phyloP scores from a whole-genome alignment of 164 flowering plant genomes.

The Magnolia kwangsiensis region DNA sequence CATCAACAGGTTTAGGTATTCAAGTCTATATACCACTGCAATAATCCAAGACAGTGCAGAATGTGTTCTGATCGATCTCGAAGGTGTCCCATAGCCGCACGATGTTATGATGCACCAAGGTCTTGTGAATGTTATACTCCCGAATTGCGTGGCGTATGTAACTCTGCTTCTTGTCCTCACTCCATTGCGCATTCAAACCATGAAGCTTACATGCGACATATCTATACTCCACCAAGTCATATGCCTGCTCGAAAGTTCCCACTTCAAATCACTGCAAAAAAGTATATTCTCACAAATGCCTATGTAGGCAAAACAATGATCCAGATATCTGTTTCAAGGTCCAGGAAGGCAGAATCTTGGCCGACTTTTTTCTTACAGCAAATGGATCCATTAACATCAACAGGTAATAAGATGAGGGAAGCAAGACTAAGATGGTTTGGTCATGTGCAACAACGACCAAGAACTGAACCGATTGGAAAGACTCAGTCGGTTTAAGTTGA shows the following conservation, averaged over 20 bases:
- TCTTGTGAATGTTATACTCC: conserved; percentile 95
- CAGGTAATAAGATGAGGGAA: no score
- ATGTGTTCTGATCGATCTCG: conserved; percentile 93
- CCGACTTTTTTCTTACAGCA: background rate
- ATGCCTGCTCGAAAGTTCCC: conserved; percentile 80
- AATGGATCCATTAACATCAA: background rate
- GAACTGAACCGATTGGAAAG: no score
- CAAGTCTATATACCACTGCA: conserved; percentile 67
- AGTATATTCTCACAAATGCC: conserved; percentile 42
- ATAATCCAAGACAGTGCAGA: conserved; percentile 90
- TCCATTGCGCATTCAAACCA: conserved; percentile 95
- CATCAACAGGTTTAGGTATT: background rate
- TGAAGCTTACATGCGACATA: conserved; percentile 99
- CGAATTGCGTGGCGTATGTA: conserved; percentile 95
- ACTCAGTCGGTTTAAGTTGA: no score
- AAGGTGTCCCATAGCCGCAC: conserved; percentile 98
- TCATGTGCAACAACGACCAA: no score
- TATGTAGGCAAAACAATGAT: conserved; percentile 27
- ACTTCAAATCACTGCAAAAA: conserved; percentile 66
- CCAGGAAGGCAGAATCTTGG: background rate
- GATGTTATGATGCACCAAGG: conserved; percentile 82
- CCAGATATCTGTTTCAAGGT: conserved; percentile 8
- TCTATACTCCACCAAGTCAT: conserved; percentile 91
- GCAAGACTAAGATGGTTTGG: no score
- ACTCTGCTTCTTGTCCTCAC: conserved; percentile 98